A percentile compares a stretch with the other conserved stretches of the same genome.
phyloP scores from a whole-genome alignment of 257 asterid species.

The Ehretia macrophylla region DNA sequence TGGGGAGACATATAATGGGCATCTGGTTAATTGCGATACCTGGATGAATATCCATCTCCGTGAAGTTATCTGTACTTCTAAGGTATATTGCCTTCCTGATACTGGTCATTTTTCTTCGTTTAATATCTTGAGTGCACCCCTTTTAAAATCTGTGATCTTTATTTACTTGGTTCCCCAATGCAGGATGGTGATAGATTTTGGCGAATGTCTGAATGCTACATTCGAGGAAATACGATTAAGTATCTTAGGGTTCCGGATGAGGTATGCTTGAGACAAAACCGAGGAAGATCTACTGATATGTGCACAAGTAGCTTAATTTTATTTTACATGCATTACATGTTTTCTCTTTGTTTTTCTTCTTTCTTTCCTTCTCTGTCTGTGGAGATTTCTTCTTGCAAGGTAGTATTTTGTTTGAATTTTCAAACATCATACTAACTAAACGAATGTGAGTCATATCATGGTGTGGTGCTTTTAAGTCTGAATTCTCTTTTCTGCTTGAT shows the following conservation, averaged over 20 bases:
- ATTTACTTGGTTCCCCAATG: conserved; percentile 14
- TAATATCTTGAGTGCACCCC: background rate
- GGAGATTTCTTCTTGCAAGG: no score
- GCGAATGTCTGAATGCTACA: conserved; percentile 97
- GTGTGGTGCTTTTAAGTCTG: no score
- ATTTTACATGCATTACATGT: no score
- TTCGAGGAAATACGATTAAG: conserved; percentile 48
- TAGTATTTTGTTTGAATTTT: no score
- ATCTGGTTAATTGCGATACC: conserved; percentile 91
- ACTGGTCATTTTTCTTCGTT: background rate
- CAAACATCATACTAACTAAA: no score
- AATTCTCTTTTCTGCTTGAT: no score
- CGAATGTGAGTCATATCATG: no score
- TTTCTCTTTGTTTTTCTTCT: no score
- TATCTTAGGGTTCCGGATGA: conserved; percentile 95
- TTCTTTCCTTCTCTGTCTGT: no score
- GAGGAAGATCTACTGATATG: no score
- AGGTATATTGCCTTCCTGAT: conserved; percentile 35
- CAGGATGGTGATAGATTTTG: conserved; percentile 98
- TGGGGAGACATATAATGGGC: conserved; percentile 97
- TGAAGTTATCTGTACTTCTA: conserved; percentile 95
- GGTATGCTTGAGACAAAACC: conserved; percentile 28
- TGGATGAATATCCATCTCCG: conserved; percentile 99
- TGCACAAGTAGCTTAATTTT: no score
- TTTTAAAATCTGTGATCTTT: background rate